Evolutionary conservation across 805 yeast species (phyloP).

Genomic region (Yamadazyma paraphyllophila): DNA sequence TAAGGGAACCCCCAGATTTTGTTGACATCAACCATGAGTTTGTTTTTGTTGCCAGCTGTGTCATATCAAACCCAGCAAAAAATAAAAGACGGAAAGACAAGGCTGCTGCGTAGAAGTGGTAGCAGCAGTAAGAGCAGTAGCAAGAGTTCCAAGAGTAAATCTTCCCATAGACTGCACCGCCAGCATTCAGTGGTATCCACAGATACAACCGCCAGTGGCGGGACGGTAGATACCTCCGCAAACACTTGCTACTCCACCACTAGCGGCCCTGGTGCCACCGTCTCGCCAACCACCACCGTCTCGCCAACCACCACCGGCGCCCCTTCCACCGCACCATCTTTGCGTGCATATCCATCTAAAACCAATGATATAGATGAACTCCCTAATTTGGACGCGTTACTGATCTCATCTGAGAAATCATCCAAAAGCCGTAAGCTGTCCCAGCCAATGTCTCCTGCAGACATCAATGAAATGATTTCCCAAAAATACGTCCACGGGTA

Average conservation of each 20-base stretch:
- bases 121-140: background rate
- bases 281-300: too few species aligned
- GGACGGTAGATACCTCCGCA: too few species aligned
- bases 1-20: background rate
- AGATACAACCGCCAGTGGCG: too few species aligned
- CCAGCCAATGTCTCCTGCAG: background rate
- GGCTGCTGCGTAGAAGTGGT: background rate
- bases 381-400: conserved; percentile 11
- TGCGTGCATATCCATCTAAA: background rate
- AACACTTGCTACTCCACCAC: too few species aligned
- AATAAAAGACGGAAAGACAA: conserved; percentile 17
- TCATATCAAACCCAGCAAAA: conserved; percentile 43
- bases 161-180: background rate
- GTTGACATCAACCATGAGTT: conserved; percentile 28
- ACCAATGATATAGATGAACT: conserved; percentile 10
- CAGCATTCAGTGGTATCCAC: too few species aligned
- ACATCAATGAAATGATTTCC: background rate
- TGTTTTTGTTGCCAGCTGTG: conserved; percentile 37
- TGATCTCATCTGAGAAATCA: conserved; percentile 8
- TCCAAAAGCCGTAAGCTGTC: background rate
- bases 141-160: background rate
- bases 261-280: too few species aligned
- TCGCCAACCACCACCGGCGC: background rate
- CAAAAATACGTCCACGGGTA: background rate
- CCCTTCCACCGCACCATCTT: background rate